Evolutionary conservation across 1,139 yeast genomes (phyloP), one percentile per base, ranked within the genome.

Genomic region (Spencermartinsiella ligniputridi): DNA sequence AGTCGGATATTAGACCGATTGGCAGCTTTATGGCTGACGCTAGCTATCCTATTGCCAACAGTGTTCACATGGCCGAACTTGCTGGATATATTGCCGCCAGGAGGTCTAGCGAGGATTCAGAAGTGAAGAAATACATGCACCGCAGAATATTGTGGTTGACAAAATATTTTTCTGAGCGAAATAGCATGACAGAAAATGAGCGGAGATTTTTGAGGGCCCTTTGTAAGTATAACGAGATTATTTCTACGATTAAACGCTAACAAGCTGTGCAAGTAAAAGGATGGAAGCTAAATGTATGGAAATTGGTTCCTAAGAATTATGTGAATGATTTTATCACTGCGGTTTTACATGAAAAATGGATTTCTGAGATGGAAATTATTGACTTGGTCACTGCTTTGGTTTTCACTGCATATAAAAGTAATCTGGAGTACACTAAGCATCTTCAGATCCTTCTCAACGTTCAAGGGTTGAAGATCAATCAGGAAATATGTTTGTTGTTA

Each of bases 251-350:
- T 22, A 11, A 22, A 11, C 25, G 11, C 15, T 27, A 27, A 27
- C 32, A 27, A 27, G 32, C 13, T 5, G 15, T 5, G 5, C 32
- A 27, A n/a, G 15, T 27, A n/a, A 27, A n/a, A 9, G 15, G n/a
- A 6, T 9, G 35, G 9, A 36, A 45, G 18, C 43, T 57, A 6
- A 57, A 69, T n/a, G 49, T 79, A 8, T 71, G 81, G 75, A 61
- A 67, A 6, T 49, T 71, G 13, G 70, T 79, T 11, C 75, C 83
- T 2, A 56, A 63, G 3, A 58, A 71, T 3, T 67, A 81, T 35
- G 50, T 85, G 12, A 82, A 84, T 52, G 69, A 95, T 0, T 84
- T 84, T 52, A 62, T 86, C 29, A 94, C 87, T 60, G 87, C 78
- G 13, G 61, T 83, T 3, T 67, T 83, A 19, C 65, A 67, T 16